phyloP scores from a whole-genome alignment of 1,139 yeast genomes.

The Saccharomycopsis crataegensis region DNA sequence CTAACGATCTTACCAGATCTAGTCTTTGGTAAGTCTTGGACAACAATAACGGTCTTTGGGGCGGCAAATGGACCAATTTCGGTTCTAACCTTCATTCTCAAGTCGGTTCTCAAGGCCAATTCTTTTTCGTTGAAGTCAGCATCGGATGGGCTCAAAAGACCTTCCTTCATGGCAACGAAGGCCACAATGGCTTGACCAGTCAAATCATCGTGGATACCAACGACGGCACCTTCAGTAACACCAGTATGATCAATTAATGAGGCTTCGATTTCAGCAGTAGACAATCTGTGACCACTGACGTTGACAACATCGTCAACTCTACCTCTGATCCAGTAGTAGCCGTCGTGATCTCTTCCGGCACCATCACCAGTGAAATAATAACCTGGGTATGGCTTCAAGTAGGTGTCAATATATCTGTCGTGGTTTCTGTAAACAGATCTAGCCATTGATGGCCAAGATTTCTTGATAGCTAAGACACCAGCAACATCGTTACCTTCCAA shows the following conservation, averaged over 20 bases:
- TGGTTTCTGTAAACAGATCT: constrained; percentile 94
- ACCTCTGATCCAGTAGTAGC: constrained; percentile 97
- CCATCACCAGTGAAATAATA: constrained; percentile 98
- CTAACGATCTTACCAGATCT: constrained; percentile 99
- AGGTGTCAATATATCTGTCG: constrained; percentile 84
- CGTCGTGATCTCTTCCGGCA: constrained; percentile 96
- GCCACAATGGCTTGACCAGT: constrained; percentile 98
- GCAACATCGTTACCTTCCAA: constrained; percentile 86
- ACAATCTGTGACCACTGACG: constrained; percentile 94
- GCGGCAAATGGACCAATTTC: constrained; percentile 98
- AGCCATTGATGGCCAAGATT: constrained; percentile 98
- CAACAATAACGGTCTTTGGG: constrained; percentile 84
- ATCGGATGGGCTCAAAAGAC: constrained; percentile 35
- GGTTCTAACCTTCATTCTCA: constrained; percentile 80
- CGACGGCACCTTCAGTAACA: constrained; percentile 92
- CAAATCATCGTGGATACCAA: constrained; percentile 88
- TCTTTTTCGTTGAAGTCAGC: constrained; percentile 34
- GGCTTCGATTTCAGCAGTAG: constrained; percentile 96
- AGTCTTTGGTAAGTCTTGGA: constrained; percentile 91
- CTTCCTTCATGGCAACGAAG: constrained; percentile 76
- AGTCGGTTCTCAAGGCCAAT: constrained; percentile 66
- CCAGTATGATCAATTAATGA: constrained; percentile 72
- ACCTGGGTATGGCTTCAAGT: constrained; percentile 93
- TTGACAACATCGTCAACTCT: constrained; percentile 98
- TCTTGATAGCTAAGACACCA: constrained; percentile 86